Evolutionary conservation across 1,284 basidiomycete species (phyloP).

Genomic region (Puccinia hordei): DNA sequence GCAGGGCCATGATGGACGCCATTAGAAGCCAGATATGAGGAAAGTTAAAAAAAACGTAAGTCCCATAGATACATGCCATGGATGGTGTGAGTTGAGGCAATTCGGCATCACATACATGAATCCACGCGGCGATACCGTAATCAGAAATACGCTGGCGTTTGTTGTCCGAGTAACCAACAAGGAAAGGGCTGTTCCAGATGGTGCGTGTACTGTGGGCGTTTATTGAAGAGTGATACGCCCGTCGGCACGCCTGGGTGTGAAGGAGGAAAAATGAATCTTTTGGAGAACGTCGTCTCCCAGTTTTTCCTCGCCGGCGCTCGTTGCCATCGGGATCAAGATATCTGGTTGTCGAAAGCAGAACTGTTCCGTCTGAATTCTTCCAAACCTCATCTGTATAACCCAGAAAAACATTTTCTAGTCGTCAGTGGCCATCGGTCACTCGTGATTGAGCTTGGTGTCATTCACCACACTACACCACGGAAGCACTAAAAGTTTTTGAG

Average conservation of each 20-base stretch:
- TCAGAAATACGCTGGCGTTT: background rate
- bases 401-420: too few relatives aligned
- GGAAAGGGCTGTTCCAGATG: background rate
- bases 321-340: background rate
- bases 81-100: background rate
- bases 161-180: slow-evolving; percentile 13
- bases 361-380: background rate
- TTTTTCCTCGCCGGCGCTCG: background rate
- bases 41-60: background rate
- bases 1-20: background rate
- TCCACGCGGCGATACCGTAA: background rate
- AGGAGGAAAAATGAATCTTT: background rate
- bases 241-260: background rate
- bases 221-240: background rate
- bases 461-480: too few relatives aligned
- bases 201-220: background rate
- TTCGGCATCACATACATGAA: background rate
- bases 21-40: background rate
- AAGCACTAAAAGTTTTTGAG: too few relatives aligned
- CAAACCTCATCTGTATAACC: background rate
- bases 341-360: background rate
- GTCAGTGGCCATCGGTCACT: background rate
- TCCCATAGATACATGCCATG: background rate
- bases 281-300: background rate
- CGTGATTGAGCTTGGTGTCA: too few relatives aligned